Conservation (phyloP, 2,329 filamentous ascomycete species). For the Fusarium sp. region DNA sequence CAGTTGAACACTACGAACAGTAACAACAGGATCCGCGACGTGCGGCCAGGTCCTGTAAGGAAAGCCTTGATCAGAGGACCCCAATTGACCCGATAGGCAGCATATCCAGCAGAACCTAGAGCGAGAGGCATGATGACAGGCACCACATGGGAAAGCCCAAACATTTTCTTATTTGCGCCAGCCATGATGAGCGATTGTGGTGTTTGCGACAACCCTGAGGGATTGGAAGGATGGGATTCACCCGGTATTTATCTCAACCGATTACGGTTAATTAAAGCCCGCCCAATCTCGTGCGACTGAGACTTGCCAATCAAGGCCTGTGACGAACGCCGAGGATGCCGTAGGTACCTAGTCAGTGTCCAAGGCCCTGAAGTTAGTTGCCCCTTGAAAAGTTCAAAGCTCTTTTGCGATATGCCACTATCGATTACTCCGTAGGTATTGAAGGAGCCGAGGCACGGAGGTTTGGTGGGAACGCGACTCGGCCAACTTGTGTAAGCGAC, state of each 20-base stretch:
- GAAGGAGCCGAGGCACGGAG: constrained; percentile 35
- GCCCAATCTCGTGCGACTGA: not conserved
- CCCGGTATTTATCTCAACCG: constrained; percentile 4
- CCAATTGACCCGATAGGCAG: constrained; percentile 58
- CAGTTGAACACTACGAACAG: constrained; percentile 71
- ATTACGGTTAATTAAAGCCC: not conserved
- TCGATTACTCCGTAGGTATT: not conserved
- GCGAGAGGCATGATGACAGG: constrained; percentile 57
- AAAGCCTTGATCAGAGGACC: constrained; percentile 53
- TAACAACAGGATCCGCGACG: constrained; percentile 63
- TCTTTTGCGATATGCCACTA: constrained; percentile 16
- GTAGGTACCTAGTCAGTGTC: not conserved
- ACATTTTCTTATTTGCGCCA: constrained; percentile 49
- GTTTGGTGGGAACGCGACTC: constrained; percentile 25
- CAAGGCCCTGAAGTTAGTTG: not conserved
- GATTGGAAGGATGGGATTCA: not conserved
- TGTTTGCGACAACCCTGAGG: constrained; percentile 9
- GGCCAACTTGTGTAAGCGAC: constrained; percentile 1
- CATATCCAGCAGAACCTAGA: constrained; percentile 58
- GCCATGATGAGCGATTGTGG: constrained; percentile 43
- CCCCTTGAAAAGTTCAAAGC: constrained; percentile 2
- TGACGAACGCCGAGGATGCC: constrained; percentile 1
- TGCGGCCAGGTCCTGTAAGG: constrained; percentile 64
- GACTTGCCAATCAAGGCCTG: not conserved
- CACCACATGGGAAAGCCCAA: constrained; percentile 47